Evolutionary conservation across 2,329 filamentous ascomycete species (phyloP), one percentile per base, ranked within the genome.

Genomic region (Myriangium duriaei): DNA sequence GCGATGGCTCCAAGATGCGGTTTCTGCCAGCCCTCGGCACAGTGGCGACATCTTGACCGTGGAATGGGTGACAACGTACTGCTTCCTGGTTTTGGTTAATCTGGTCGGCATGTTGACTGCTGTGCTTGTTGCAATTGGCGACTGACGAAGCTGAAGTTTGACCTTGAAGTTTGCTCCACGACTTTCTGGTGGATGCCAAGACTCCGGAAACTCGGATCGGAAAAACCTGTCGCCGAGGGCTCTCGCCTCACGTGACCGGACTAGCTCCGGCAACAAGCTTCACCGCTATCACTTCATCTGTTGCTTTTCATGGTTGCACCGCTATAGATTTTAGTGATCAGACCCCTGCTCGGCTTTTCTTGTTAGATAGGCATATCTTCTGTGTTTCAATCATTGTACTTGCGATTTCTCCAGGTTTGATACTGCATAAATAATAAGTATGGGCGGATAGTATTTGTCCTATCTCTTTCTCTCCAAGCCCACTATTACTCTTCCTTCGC

Each of bases 11-110:
- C 29, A 31, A 35, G 14, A 24, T 36, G 34, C 18, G 35, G n/a
- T n/a, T n/a, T n/a, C n/a, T n/a, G n/a, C 13, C 13, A 9, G 14
- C 11, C n/a, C 7, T n/a, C n/a, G 21, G 33, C 24, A 34, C 17
- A 17, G 26, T 16, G n/a, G 11, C 12, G 7, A n/a, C 31, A 19
- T 21, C 29, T 13, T 10, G 24, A 30, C 32, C 30, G 34, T 39
- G 36, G 21, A 45, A 19, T 10, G 29, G 44, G 39, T 37, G 45
- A 41, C 54, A 37, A 76, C 76, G 56, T 77, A 79, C 75, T 78
- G 78, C 74, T 82, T 83, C 68, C 79, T 72, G 66, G 79, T 83
- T 69, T 81, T 80, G 60, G 72, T 73, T 54, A 77, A 71, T 65
- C 77, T 71, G 66, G 79, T 81, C 76, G 79, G 79, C 78, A 79